Evolutionary conservation across 1,284 basidiomycete genomes (phyloP), one percentile per base, ranked within the genome.

Genomic region (Anthracocystis panici-leucophaei): DNA sequence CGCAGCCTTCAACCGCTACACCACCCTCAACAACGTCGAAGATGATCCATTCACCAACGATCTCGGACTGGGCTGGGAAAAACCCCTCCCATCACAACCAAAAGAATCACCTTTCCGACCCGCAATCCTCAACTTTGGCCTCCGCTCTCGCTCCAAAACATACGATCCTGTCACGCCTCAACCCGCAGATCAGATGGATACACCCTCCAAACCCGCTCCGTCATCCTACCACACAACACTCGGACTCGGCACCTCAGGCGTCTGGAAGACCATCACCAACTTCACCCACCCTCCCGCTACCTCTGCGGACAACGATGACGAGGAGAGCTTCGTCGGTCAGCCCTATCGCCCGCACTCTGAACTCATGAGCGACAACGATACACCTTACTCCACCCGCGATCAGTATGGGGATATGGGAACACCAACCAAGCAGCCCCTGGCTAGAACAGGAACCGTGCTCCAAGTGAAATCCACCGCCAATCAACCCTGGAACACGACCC

Each of bases 61-160:
- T 1, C 2, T 14, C 11, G 40, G 16, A 25, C 40, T 57, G 2
- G 61, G 64, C 11, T 57, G 49, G 44, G 20, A 53, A 4, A 74
- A 74, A n/a, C 71, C 71, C 0, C 58, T 74, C 2, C 61, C 71
- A 11, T 57, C 65, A 12, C 61, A 65, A 14, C 71, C 71, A 1
- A 53, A 74, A 46, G 65, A 67, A 16, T 68, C 65, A 0, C 65
- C 71, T 29, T 74, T 68, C 58, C 60, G 71, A 11, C 61, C 65
- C 2, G 57, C 55, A 0, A 31, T 65, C 9, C 57, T 68, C 65
- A 64, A 54, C 44, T 67, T 68, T 27, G 71, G 71, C 7, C 65
- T 74, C 1, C 65, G 71, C 9, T 65, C 65, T 1, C 52, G 71
- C 20, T 65, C 61, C 29, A 74, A 68, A 33, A 60, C 57, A 21